Evolutionary conservation across 352 stramenopile genomes (phyloP).

Genomic region (Globisporangium okanoganense): DNA sequence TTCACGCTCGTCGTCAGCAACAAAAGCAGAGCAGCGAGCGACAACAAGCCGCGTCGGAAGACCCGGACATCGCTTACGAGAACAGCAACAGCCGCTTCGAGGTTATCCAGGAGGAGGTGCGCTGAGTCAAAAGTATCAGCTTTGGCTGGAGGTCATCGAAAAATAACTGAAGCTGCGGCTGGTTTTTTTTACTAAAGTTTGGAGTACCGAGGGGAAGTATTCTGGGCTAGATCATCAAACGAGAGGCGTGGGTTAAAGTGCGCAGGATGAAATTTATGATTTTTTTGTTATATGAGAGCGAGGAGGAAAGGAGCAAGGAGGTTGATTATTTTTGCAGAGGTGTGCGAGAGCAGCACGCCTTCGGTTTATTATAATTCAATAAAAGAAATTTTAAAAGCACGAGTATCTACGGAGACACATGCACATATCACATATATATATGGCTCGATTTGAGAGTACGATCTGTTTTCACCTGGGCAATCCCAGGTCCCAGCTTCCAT

Average conservation of each 20-base stretch:
- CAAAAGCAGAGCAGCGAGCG: background rate
- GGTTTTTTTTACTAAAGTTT: no score
- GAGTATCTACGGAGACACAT: no score
- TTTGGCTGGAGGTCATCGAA: background rate
- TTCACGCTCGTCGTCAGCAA: background rate
- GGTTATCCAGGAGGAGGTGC: constrained; percentile 28
- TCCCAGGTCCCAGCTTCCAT: no score
- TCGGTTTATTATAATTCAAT: background rate
- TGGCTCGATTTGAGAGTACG: no score
- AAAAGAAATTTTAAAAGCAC: no score
- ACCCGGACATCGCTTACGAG: background rate
- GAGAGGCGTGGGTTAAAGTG: background rate
- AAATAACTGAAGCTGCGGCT: background rate
- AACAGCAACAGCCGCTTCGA: constrained; percentile 1
- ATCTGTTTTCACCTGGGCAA: no score
- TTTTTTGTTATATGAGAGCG: background rate
- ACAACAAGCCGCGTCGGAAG: background rate
- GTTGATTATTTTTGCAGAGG: background rate
- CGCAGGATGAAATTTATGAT: background rate
- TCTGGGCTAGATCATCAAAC: background rate
- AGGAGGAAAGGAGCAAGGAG: background rate
- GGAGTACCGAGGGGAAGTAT: background rate
- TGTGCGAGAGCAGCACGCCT: background rate
- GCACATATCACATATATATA: no score
- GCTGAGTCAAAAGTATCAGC: background rate